Percentiles rank a stretch among this genome's conserved stretches.
phyloP scores from a whole-genome alignment of 2,329 filamentous ascomycete genomes.

The Fonsecaea multimorphosa region DNA sequence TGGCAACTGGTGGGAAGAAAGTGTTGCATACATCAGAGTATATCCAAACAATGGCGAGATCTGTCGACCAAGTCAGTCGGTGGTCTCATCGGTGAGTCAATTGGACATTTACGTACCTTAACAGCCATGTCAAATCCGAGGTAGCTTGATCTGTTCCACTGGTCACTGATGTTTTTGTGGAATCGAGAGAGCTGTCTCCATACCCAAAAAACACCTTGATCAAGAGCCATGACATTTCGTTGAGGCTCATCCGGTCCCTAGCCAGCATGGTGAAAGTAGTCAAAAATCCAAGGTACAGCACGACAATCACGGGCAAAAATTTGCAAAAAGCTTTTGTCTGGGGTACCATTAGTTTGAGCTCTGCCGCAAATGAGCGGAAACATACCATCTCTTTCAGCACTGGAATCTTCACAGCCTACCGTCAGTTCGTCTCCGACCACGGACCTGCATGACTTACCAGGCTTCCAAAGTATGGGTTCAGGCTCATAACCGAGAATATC shows the following conservation, averaged over 20 bases:
- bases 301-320: slow-evolving; percentile 76
- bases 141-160: slow-evolving; percentile 54
- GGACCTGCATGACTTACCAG: slow-evolving; percentile 53
- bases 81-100: background rate
- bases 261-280: slow-evolving; percentile 74
- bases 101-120: slow-evolving; percentile 38
- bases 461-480: slow-evolving; percentile 90
- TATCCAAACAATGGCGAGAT: slow-evolving; percentile 40
- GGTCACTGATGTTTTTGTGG: slow-evolving; percentile 35
- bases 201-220: slow-evolving; percentile 68
- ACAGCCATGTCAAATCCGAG: slow-evolving; percentile 61
- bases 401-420: slow-evolving; percentile 64
- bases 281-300: slow-evolving; percentile 85
- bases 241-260: slow-evolving; percentile 60
- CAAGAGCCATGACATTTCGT: slow-evolving; percentile 65
- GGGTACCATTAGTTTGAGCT: slow-evolving; percentile 16
- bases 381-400: slow-evolving; percentile 87
- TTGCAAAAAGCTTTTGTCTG: slow-evolving; percentile 85
- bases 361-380: background rate
- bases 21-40: slow-evolving; percentile 38
- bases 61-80: slow-evolving; percentile 31
- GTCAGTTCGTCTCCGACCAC: slow-evolving; percentile 4
- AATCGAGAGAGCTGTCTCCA: slow-evolving; percentile 20
- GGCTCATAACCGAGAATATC: slow-evolving; percentile 82
- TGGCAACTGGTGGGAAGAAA: slow-evolving; percentile 5